These are phyloP conservation scores for Sarcomyxa edulis DNA, from an alignment of 768 basidiomycete species.

Conservation along the genomic window DNA sequence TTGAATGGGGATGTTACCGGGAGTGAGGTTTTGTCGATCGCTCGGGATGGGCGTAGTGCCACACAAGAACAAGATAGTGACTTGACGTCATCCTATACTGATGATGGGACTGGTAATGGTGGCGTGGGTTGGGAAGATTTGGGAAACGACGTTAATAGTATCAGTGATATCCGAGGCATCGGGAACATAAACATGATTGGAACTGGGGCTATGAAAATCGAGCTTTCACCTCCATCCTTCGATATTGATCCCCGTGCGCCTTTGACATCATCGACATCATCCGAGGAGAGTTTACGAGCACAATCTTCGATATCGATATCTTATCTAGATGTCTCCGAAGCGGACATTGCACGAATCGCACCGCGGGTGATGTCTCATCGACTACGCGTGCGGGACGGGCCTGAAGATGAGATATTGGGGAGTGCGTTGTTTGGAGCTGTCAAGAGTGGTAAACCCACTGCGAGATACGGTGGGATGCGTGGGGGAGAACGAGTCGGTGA, in stretches of 20 bases:
- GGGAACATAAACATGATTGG: constrained; percentile 1
- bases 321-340: constrained; percentile 69
- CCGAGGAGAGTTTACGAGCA: constrained; percentile 11
- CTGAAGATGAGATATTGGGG: constrained; percentile 64
- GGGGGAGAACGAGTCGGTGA: constrained; percentile 10
- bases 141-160: constrained; percentile 1
- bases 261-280: background rate
- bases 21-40: constrained; percentile 41
- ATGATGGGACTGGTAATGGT: too few relatives aligned
- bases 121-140: background rate
- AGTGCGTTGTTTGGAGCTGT: constrained; percentile 57
- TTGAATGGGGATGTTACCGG: constrained; percentile 59
- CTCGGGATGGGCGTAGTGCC: constrained; percentile 9
- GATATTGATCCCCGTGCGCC: too few relatives aligned
- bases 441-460: constrained; percentile 4
- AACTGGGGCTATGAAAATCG: constrained; percentile 10
- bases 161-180: constrained; percentile 3
- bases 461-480: constrained; percentile 10
- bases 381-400: constrained; percentile 62
- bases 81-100: too few relatives aligned
- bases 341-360: constrained; percentile 69
- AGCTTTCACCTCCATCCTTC: background rate
- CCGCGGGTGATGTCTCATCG: constrained; percentile 74
- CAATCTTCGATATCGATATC: too few relatives aligned
- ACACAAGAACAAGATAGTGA: too few relatives aligned